These are phyloP conservation scores for Calonectria pseudoturangicola DNA, from an alignment of 2,329 filamentous ascomycete species.

Conservation along the genomic window DNA sequence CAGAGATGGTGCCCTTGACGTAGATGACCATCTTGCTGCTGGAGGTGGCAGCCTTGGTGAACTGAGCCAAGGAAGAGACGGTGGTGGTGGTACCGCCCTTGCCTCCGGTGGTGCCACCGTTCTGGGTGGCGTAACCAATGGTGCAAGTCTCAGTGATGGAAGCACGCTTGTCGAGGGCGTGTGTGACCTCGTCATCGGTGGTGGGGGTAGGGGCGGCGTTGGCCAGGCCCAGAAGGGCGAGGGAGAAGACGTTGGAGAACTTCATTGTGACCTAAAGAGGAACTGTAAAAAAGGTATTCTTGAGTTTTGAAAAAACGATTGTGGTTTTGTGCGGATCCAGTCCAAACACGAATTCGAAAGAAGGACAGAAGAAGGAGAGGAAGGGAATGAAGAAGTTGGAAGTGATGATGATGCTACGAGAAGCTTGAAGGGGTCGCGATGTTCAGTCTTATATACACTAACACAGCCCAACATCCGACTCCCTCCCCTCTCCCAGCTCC, in stretches of 20 bases:
- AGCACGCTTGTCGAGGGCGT: slow-evolving; percentile 59
- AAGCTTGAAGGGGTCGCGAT: background rate
- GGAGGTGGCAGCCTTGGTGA: slow-evolving; percentile 68
- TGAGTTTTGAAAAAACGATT: slow-evolving; percentile 26
- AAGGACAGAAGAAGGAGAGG: slow-evolving; percentile 40
- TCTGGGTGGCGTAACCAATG: slow-evolving; percentile 60
- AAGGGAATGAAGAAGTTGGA: slow-evolving; percentile 24
- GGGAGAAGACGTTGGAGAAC: slow-evolving; percentile 55
- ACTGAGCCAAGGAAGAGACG: slow-evolving; percentile 63
- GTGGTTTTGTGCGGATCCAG: slow-evolving; percentile 41
- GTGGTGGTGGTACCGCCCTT: slow-evolving; percentile 69
- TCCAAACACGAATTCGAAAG: slow-evolving; percentile 46
- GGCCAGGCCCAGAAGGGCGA: slow-evolving; percentile 56
- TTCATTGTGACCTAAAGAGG: slow-evolving; percentile 54
- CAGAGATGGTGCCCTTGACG: slow-evolving; percentile 64
- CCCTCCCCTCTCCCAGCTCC: slow-evolving; percentile 17
- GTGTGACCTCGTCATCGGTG: slow-evolving; percentile 51
- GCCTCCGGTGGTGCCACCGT: slow-evolving; percentile 69
- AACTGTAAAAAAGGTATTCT: slow-evolving; percentile 20
- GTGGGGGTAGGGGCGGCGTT: slow-evolving; percentile 57
- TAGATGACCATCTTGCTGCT: slow-evolving; percentile 64
- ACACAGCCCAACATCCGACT: background rate
- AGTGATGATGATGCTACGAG: slow-evolving; percentile 43
- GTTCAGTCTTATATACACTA: slow-evolving; percentile 46
- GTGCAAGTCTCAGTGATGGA: slow-evolving; percentile 60